Evolutionary conservation across 805 yeast species (phyloP).

Genomic region (Metschnikowia noctiluminum): DNA sequence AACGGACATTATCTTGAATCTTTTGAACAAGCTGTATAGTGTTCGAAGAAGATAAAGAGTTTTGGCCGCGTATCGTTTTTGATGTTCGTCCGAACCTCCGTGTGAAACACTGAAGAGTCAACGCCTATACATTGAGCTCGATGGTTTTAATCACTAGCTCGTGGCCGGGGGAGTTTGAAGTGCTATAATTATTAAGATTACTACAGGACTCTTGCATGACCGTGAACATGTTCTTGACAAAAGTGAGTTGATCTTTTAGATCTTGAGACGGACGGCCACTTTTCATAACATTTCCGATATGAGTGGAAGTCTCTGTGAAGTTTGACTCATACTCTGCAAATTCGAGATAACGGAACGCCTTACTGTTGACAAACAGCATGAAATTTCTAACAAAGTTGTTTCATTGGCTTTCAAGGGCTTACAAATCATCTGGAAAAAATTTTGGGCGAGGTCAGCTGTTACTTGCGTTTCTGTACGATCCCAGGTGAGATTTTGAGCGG

Average conservation of each 20-base stretch:
- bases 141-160: slow-evolving; percentile 1
- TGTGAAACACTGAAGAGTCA: neutral
- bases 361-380: neutral
- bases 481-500: too few species aligned
- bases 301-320: neutral
- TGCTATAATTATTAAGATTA: neutral
- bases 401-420: neutral
- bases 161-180: neutral
- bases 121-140: slow-evolving; percentile 2
- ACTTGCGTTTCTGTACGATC: neutral
- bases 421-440: neutral
- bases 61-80: neutral
- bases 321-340: neutral
- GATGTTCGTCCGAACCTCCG: neutral
- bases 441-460: neutral
- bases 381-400: neutral
- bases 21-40: neutral
- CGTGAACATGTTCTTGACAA: neutral
- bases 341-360: neutral
- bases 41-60: neutral
- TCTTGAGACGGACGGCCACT: neutral
- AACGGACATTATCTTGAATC: neutral
- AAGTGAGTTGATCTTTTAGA: neutral
- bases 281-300: neutral
- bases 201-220: neutral